These are phyloP conservation scores for Podosphaera aphanis DNA, from an alignment of 2,329 filamentous ascomycete species.

Conservation along the genomic window DNA sequence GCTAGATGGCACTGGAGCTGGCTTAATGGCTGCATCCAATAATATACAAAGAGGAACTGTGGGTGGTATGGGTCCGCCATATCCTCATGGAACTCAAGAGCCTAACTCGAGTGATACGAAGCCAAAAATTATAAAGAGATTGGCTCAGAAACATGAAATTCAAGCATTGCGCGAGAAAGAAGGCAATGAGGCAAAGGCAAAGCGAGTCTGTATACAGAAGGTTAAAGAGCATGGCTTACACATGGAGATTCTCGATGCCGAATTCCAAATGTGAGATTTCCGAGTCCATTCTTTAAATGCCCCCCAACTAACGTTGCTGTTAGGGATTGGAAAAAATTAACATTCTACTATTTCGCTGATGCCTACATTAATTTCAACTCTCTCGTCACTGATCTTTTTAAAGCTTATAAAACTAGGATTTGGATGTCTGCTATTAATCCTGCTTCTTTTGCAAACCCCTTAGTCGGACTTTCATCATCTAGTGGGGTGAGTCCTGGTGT, in stretches of 20 bases:
- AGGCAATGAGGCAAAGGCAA: constrained; percentile 90
- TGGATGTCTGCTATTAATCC: constrained; percentile 99
- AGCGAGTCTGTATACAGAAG: constrained; percentile 89
- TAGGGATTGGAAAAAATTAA: constrained; percentile 97
- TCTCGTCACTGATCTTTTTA: constrained; percentile 90
- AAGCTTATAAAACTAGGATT: constrained; percentile 96
- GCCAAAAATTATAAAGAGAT: constrained; percentile 87
- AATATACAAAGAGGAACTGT: constrained; percentile 46
- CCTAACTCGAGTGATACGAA: constrained; percentile 55
- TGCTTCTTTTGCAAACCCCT: constrained; percentile 70
- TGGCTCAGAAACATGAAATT: constrained; percentile 80
- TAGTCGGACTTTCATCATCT: constrained; percentile 45
- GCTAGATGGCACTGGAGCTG: constrained; percentile 35
- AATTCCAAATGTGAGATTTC: constrained; percentile 77
- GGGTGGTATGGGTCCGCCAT: constrained; percentile 55
- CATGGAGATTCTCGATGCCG: constrained; percentile 96
- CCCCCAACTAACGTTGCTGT: constrained; percentile 2
- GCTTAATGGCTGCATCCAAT: constrained; percentile 38
- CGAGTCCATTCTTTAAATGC: constrained; percentile 9
- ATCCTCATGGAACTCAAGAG: constrained; percentile 50
- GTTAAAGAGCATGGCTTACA: constrained; percentile 82
- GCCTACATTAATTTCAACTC: constrained; percentile 98
- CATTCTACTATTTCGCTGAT: constrained; percentile 97
- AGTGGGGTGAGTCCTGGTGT: constrained; percentile 43
- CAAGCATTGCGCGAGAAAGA: constrained; percentile 81